A percentile compares a stretch with the other conserved stretches of the same genome.
phyloP scores from a whole-genome alignment of 306 rosid species.

The Pachyrhizus erosus region DNA sequence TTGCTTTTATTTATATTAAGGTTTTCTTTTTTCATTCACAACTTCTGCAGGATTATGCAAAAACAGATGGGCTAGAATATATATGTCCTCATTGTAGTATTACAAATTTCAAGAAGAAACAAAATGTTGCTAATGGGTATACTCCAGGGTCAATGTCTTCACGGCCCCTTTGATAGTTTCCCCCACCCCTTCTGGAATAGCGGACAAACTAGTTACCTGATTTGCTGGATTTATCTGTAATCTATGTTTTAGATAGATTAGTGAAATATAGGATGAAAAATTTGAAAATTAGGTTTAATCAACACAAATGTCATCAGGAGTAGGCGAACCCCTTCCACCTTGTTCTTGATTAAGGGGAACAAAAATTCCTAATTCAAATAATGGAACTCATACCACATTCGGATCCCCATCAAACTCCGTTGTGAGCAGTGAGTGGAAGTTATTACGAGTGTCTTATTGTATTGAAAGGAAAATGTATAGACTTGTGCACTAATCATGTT shows the following conservation, averaged over 20 bases:
- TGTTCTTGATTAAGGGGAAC: constrained; percentile 35
- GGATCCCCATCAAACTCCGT: constrained; percentile 27
- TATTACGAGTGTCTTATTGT: constrained; percentile 32
- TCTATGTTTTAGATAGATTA: constrained; percentile 47
- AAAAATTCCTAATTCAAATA: constrained; percentile 32
- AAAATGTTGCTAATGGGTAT: constrained; percentile 71
- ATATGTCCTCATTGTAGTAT: constrained; percentile 97
- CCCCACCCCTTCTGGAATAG: constrained; percentile 34
- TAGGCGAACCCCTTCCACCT: constrained; percentile 36
- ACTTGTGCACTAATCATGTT: constrained; percentile 37
- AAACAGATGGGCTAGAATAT: constrained; percentile 98
- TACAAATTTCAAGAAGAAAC: constrained; percentile 94
- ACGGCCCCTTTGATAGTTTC: constrained; percentile 64
- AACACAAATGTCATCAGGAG: constrained; percentile 45
- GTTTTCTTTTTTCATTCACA: constrained; percentile 16
- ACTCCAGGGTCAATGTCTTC: constrained; percentile 73
- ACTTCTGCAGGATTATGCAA: constrained; percentile 92
- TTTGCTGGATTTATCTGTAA: constrained; percentile 43
- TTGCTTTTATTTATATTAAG: background rate
- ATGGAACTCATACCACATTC: constrained; percentile 43
- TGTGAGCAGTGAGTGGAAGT: constrained; percentile 40
- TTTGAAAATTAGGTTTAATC: constrained; percentile 42
- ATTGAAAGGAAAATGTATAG: constrained; percentile 40
- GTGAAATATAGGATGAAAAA: constrained; percentile 38
- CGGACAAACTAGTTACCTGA: constrained; percentile 31